Conservation (phyloP, 768 basidiomycete species). For the Gymnopilus junonius region DNA sequence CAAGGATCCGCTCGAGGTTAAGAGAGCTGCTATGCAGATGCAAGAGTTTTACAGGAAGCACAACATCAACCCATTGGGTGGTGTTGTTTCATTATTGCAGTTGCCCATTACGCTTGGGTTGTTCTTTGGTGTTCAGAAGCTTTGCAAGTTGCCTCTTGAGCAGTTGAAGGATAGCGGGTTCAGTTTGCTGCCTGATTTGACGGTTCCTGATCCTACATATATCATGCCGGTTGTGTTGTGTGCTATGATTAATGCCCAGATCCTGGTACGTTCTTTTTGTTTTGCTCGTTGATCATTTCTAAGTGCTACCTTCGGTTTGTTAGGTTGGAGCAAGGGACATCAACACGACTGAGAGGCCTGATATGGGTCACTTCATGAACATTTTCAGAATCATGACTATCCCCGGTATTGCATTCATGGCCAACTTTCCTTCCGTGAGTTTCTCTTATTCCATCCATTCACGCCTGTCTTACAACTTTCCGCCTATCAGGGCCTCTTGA, state of each 20-base stretch:
- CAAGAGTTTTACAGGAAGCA: slow-evolving; percentile 64
- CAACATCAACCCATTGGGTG: slow-evolving; percentile 58
- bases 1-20: slow-evolving; percentile 51
- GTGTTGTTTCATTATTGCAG: slow-evolving; percentile 66
- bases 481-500: slow-evolving; percentile 20
- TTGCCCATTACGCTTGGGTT: slow-evolving; percentile 76
- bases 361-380: slow-evolving; percentile 72
- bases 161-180: slow-evolving; percentile 82
- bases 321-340: slow-evolving; percentile 56
- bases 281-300: background rate
- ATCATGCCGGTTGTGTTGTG: slow-evolving; percentile 66
- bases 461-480: slow-evolving; percentile 25
- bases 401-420: slow-evolving; percentile 49
- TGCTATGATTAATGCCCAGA: slow-evolving; percentile 68
- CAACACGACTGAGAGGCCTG: slow-evolving; percentile 54
- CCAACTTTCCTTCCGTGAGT: slow-evolving; percentile 69
- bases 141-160: slow-evolving; percentile 72
- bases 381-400: slow-evolving; percentile 62
- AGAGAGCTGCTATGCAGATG: slow-evolving; percentile 55
- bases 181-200: slow-evolving; percentile 76
- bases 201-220: slow-evolving; percentile 75
- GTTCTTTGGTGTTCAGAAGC: slow-evolving; percentile 80
- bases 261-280: slow-evolving; percentile 53
- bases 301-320: background rate
- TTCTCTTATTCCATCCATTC: background rate